Conservation (phyloP, 768 basidiomycete genomes). For the Pleurotus cornucopiae region DNA sequence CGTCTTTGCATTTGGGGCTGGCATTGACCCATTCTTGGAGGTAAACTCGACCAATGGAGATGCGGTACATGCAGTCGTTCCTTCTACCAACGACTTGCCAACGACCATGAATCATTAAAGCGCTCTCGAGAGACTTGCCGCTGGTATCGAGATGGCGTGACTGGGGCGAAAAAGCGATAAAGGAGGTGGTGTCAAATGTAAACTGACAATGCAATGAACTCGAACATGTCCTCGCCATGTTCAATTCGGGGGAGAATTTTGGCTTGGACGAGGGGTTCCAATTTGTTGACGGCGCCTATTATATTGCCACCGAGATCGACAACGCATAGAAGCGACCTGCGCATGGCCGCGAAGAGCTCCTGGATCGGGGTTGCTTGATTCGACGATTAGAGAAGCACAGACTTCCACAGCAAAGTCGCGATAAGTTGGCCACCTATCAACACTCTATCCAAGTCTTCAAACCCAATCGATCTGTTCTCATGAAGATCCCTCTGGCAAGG, state of each 20-base stretch:
- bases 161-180: not conserved
- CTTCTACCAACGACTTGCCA: not conserved
- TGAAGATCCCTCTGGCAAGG: not conserved
- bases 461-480: not conserved
- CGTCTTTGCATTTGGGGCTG: not conserved
- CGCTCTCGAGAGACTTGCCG: not conserved
- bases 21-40: not conserved
- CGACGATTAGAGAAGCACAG: not conserved
- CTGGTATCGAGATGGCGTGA: not conserved
- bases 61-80: not conserved
- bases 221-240: not conserved
- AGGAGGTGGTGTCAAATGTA: not conserved
- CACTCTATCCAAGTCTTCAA: not conserved
- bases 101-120: not conserved
- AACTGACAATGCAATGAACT: slow-evolving; percentile 1
- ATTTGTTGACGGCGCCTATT: not conserved
- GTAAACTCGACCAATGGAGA: not conserved
- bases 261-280: not conserved
- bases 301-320: not conserved
- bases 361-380: not conserved
- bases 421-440: slow-evolving; percentile 4
- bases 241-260: not conserved
- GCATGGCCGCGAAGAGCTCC: not conserved
- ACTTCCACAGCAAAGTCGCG: not conserved
- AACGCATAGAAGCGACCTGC: not conserved